Evolutionary conservation across 495 filamentous ascomycete species (phyloP), one percentile per base, ranked within the genome.

Genomic region (Umbilicaria muhlenbergii): DNA sequence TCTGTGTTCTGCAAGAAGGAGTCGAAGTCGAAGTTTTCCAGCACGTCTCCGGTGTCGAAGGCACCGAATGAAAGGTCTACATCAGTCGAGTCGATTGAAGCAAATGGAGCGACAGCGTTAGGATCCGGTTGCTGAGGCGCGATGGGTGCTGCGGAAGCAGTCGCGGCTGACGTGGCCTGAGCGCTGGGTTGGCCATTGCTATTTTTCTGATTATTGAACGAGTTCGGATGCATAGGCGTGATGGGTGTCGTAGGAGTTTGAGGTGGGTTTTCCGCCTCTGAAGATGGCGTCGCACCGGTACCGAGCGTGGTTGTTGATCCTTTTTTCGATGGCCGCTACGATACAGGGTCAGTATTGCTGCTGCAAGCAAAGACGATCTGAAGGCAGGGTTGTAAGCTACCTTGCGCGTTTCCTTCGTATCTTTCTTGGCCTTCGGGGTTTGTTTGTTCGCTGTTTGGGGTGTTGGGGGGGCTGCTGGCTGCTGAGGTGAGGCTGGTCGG

Each of bases 1-100:
- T 77, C 74, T 10, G 71, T 77, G 48, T 78, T 77, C 40, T 44
- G 39, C 6, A 96, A 66, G 73, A 95, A 96, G 0, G 83, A 86
- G 60, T 96, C 89, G 58, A 96, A 96, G 60, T 96, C 89, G 51
- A 96, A 96, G 52, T 83, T 82, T 55, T 86, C 80, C 39, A 96
- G 66, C n/a, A 92, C 80, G 57, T 88, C 73, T 37, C 65, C 64
- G 24, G 69, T 74, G 42, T 74, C 69, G 52, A 82, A 60, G 36
- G 59, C 53, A 51, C 68, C 69, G 54, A 85, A 83, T 43, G 80
- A 77, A 55, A 83, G 68, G 36, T 60, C 44, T 45, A 48, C 48
- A 32, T 40, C 50, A 19, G 14, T 42, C 54, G 33, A 65, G 52
- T 36, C 67, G 56, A 51, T 39, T 53, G 51, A 64, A 66, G 15